These are phyloP conservation scores for Flaveria floridana DNA, from an alignment of 140 eudicot genomes.

Conservation along the genomic window DNA sequence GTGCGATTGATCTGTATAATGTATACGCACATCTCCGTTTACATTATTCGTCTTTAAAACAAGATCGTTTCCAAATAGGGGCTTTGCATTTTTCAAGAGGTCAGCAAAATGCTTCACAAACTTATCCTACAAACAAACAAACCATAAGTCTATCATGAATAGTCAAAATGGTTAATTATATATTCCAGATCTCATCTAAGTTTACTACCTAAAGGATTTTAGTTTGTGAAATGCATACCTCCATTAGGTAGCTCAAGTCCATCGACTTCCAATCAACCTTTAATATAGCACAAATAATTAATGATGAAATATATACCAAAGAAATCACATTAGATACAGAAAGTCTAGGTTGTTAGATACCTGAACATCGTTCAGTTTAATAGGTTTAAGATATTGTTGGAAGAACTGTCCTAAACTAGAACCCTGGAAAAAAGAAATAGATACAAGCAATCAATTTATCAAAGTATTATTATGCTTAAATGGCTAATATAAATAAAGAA, in stretches of 20 bases:
- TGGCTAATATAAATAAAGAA: neutral
- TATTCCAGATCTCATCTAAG: too few relatives aligned
- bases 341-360: conserved; percentile 38
- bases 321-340: neutral
- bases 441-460: neutral
- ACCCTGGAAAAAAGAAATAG: conserved; percentile 49
- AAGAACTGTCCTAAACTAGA: conserved; percentile 96
- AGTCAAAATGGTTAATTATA: neutral
- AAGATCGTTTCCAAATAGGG: conserved; percentile 59
- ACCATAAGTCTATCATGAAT: conserved; percentile 18
- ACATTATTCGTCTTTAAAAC: conserved; percentile 54
- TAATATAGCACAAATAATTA: conserved; percentile 16
- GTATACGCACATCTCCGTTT: conserved; percentile 78
- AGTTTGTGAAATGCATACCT: conserved; percentile 52
- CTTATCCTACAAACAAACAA: conserved; percentile 49
- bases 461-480: conserved; percentile 3
- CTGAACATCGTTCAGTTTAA: conserved; percentile 73
- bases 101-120: conserved; percentile 68
- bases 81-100: conserved; percentile 63
- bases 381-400: conserved; percentile 82
- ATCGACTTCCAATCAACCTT: conserved; percentile 91
- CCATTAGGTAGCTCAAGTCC: conserved; percentile 83
- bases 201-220: neutral
- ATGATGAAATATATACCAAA: neutral
- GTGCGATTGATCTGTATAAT: conserved; percentile 62